Evolutionary conservation across 345 rosid species (phyloP).

Genomic region (Aurinia saxatilis): DNA sequence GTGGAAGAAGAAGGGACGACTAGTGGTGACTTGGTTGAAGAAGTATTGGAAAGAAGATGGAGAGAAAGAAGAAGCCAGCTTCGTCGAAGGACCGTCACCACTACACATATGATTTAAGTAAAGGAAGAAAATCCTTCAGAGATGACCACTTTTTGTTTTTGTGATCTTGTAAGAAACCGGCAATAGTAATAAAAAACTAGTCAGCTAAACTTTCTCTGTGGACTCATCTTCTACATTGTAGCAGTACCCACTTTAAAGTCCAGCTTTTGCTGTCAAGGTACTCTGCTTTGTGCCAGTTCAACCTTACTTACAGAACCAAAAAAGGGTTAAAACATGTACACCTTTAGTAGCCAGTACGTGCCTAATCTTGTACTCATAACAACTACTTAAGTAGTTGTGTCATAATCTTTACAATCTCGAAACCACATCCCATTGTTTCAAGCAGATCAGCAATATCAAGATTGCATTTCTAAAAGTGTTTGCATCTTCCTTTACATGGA

Average conservation of each 20-base stretch:
- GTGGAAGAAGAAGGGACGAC: not conserved
- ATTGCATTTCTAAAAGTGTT: no score
- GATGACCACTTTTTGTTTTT: not conserved
- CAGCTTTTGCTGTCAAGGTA: conserved; percentile 43
- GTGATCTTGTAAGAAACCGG: not conserved
- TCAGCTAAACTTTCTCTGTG: conserved; percentile 32
- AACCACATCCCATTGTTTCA: no score
- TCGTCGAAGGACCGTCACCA: conserved; percentile 12
- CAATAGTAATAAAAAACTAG: not conserved
- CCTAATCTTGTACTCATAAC: conserved; percentile 56
- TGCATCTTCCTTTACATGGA: no score
- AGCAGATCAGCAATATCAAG: no score
- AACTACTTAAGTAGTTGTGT: no score
- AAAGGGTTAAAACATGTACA: not conserved
- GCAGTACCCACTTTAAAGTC: conserved; percentile 49
- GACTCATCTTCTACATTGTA: conserved; percentile 38
- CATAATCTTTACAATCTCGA: no score
- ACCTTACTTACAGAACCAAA: not conserved
- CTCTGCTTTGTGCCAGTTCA: conserved; percentile 40
- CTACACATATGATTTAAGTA: not conserved
- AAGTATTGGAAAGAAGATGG: conserved; percentile 34
- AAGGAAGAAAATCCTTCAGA: not conserved
- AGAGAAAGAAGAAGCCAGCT: conserved; percentile 34
- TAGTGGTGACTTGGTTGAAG: conserved; percentile 11
- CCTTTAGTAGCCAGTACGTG: not conserved